Conservation (phyloP, 225 moss, liverwort and hornwort species). For the Rhytidiadelphus loreus region DNA sequence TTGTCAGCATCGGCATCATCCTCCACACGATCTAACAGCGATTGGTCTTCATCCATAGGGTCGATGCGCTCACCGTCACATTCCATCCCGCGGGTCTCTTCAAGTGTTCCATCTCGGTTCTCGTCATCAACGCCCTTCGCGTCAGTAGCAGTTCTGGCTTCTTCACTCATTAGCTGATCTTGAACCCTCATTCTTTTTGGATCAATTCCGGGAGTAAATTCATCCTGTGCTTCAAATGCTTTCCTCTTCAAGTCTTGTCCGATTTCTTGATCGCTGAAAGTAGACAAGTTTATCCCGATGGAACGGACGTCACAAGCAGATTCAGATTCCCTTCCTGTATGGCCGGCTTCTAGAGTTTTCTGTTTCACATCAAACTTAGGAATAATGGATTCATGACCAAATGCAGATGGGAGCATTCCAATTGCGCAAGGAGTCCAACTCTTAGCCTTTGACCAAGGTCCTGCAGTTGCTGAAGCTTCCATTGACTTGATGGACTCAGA, state of each 20-base stretch:
- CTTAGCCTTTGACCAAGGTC: slow-evolving; percentile 34
- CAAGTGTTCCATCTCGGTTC: not conserved
- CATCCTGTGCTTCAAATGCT: not conserved
- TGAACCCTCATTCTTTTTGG: slow-evolving; percentile 16
- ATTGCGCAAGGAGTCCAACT: slow-evolving; percentile 46
- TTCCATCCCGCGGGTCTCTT: slow-evolving; percentile 9
- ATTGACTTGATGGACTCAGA: not conserved
- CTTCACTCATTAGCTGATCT: slow-evolving; percentile 9
- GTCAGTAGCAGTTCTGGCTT: not conserved
- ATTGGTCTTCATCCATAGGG: slow-evolving; percentile 18
- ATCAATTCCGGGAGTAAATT: not conserved
- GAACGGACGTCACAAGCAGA: not conserved
- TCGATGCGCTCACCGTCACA: slow-evolving; percentile 10
- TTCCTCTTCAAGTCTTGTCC: slow-evolving; percentile 28
- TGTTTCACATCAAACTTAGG: slow-evolving; percentile 14
- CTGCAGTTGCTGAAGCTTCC: slow-evolving; percentile 1
- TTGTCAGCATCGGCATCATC: not conserved
- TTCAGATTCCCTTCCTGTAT: not conserved
- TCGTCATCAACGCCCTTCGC: not conserved
- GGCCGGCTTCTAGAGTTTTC: not conserved
- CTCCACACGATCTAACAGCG: not conserved
- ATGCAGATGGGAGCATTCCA: slow-evolving; percentile 44
- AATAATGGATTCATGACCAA: slow-evolving; percentile 14
- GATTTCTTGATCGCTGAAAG: not conserved
- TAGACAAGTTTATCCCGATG: not conserved